phyloP scores from a whole-genome alignment of 2,329 filamentous ascomycete genomes.

The Pseudocercospora eumusae region DNA sequence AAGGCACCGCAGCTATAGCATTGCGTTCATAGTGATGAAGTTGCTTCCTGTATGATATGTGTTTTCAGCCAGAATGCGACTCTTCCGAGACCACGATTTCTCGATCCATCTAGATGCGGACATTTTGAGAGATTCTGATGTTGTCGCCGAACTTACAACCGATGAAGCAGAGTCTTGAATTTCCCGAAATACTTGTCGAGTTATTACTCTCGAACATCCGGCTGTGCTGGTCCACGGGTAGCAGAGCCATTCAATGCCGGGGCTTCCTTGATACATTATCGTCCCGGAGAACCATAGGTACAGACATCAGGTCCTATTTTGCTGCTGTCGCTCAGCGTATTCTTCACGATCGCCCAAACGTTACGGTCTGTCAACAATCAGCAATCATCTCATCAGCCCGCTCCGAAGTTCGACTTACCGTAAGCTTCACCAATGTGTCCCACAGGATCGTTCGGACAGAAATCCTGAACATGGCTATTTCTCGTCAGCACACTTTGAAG shows the following conservation, averaged over 20 bases:
- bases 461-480: conserved; percentile 29
- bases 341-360: conserved; percentile 30
- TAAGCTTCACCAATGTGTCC: conserved; percentile 34
- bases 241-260: no score
- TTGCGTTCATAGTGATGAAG: no score
- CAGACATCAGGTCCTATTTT: conserved; percentile 24
- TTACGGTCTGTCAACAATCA: conserved; percentile 16
- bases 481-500: not conserved
- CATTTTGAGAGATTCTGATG: no score
- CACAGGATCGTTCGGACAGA: conserved; percentile 27
- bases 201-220: not conserved
- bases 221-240: not conserved
- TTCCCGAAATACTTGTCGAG: no score
- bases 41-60: no score
- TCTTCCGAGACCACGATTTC: no score
- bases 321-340: conserved; percentile 26
- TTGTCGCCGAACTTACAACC: no score
- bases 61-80: no score
- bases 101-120: no score
- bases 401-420: not conserved
- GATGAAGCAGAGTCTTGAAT: no score
- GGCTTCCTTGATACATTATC: not conserved
- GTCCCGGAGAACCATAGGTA: conserved; percentile 22
- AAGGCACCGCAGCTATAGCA: not conserved
- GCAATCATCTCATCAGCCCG: not conserved